These are phyloP conservation scores for Coemansia sp. DNA, from an alignment of 192 early-diverging fungal species.

Conservation along the genomic window DNA sequence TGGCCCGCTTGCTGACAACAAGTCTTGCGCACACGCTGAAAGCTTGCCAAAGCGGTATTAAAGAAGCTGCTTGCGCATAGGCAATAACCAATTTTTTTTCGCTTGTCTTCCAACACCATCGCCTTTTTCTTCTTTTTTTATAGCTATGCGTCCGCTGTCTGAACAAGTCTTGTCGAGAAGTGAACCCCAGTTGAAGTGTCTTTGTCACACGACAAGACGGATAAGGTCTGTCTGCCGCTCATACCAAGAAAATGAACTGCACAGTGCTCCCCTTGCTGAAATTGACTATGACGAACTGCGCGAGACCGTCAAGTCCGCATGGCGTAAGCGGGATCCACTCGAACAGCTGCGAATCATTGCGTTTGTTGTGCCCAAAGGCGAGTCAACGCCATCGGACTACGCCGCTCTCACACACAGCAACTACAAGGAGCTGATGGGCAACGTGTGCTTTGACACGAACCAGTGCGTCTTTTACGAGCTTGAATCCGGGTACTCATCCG, in stretches of 20 bases:
- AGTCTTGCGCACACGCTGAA: neutral
- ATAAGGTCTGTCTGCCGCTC: constrained; percentile 1
- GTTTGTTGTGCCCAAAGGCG: constrained; percentile 26
- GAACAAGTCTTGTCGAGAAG: neutral
- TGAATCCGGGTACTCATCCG: constrained; percentile 9
- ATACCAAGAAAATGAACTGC: neutral
- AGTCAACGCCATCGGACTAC: constrained; percentile 15
- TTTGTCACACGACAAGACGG: neutral
- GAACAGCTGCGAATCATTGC: constrained; percentile 23
- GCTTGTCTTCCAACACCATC: neutral
- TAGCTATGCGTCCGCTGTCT: neutral
- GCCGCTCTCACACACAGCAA: constrained; percentile 10
- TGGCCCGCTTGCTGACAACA: neutral
- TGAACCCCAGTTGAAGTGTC: neutral
- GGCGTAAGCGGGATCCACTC: constrained; percentile 24
- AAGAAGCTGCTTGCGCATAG: neutral
- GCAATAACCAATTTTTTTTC: neutral
- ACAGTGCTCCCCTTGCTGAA: neutral
- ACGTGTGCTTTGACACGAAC: neutral
- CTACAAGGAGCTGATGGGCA: constrained; percentile 15
- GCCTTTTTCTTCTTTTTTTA: neutral
- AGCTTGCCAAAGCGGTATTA: too few species aligned
- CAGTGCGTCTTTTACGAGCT: constrained; percentile 38
- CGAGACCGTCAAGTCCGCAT: constrained; percentile 29
- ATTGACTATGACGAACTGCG: constrained; percentile 42